Conservation (phyloP, 352 stramenopile species). For the Phytophthora citricola region DNA sequence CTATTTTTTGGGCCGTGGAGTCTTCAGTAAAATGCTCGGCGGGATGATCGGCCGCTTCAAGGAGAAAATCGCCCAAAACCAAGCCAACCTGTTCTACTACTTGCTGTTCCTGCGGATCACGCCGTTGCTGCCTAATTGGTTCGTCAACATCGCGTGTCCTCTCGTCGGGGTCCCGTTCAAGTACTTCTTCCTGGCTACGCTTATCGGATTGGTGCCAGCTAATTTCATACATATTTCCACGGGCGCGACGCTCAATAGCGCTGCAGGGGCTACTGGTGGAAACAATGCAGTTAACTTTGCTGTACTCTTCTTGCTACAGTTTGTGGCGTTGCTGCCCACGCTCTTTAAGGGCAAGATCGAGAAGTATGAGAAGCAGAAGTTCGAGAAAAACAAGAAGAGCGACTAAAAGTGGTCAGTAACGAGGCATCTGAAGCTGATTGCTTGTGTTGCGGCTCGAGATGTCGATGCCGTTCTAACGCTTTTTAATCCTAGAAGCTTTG, state of each 20-base stretch:
- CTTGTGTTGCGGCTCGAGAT: no score
- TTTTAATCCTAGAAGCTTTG: neutral
- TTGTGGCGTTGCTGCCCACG: constrained; percentile 82
- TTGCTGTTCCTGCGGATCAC: constrained; percentile 91
- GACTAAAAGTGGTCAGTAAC: constrained; percentile 24
- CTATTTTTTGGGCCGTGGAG: constrained; percentile 78
- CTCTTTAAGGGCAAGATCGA: constrained; percentile 90
- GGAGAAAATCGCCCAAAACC: constrained; percentile 85
- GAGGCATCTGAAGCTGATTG: no score
- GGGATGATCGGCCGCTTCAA: constrained; percentile 85
- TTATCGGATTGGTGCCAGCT: constrained; percentile 82
- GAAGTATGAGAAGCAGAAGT: constrained; percentile 80
- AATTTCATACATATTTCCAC: constrained; percentile 91
- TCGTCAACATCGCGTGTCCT: constrained; percentile 89
- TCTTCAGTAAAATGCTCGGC: constrained; percentile 75
- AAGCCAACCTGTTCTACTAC: constrained; percentile 89
- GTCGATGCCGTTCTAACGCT: no score
- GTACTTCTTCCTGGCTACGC: constrained; percentile 85
- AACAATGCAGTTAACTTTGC: constrained; percentile 85
- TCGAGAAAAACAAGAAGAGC: constrained; percentile 73
- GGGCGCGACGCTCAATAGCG: constrained; percentile 79
- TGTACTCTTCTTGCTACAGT: constrained; percentile 86
- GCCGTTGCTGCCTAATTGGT: constrained; percentile 90
- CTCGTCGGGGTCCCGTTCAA: constrained; percentile 86
- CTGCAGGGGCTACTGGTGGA: constrained; percentile 52